phyloP scores from a whole-genome alignment of 2,329 filamentous ascomycete species.

The Chaetomiaceae sp. region DNA sequence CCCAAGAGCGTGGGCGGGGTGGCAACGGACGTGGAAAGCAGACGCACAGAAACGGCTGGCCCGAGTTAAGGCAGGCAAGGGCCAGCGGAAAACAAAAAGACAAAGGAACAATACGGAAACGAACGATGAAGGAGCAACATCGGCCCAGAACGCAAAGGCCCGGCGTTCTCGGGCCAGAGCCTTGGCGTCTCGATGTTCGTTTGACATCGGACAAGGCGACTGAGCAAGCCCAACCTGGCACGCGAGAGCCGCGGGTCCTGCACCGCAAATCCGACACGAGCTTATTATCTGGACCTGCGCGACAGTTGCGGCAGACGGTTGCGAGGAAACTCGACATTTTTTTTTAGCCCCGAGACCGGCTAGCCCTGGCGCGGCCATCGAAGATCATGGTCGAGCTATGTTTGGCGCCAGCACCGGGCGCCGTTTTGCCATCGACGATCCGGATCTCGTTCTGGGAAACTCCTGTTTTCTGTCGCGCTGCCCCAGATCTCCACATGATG shows the following conservation, averaged over 20 bases:
- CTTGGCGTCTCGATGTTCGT: conserved; percentile 19
- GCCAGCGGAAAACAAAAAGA: neutral
- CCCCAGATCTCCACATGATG: conserved; percentile 24
- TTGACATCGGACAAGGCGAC: conserved; percentile 19
- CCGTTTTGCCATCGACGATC: conserved; percentile 25
- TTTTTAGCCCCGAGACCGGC: conserved; percentile 21
- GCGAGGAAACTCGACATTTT: conserved; percentile 19
- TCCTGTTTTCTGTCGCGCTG: conserved; percentile 23
- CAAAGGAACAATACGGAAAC: conserved; percentile 4
- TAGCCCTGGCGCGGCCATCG: conserved; percentile 23
- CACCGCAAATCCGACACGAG: conserved; percentile 28
- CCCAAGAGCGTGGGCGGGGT: conserved; percentile 19
- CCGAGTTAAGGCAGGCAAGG: too few relatives aligned
- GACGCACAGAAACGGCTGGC: too few relatives aligned
- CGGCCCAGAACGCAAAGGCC: conserved; percentile 11
- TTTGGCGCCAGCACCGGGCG: conserved; percentile 28
- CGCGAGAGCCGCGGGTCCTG: conserved; percentile 20
- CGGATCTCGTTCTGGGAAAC: conserved; percentile 18
- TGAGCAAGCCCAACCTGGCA: conserved; percentile 22
- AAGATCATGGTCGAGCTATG: conserved; percentile 30
- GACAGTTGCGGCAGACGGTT: conserved; percentile 11
- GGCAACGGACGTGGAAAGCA: conserved; percentile 15
- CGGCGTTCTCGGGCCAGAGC: conserved; percentile 17
- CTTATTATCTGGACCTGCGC: conserved; percentile 14
- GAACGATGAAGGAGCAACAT: conserved; percentile 6